phyloP scores from a whole-genome alignment of 192 early-diverging fungal species.

The Phlyctochytrium bullatum region DNA sequence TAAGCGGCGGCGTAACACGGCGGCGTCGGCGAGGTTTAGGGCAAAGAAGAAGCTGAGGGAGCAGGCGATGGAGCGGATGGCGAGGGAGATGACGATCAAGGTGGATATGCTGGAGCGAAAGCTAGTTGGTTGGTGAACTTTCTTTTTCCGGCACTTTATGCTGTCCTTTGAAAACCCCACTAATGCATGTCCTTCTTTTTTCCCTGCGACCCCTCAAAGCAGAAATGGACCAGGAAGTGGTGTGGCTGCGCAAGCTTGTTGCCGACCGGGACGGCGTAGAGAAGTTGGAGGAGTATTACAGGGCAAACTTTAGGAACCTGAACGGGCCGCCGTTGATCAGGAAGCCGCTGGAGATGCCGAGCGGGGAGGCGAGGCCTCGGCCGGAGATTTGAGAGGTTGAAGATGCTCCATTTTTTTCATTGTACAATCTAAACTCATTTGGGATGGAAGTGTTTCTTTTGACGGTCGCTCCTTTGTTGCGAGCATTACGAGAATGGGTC shows the following conservation, averaged over 20 bases:
- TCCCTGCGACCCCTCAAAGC: background rate
- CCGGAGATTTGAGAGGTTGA: too few species aligned
- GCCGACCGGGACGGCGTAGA: background rate
- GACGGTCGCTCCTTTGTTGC: too few species aligned
- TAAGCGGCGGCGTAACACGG: slow-evolving; percentile 93
- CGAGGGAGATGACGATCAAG: slow-evolving; percentile 1
- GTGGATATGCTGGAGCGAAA: slow-evolving; percentile 1
- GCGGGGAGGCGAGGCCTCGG: too few species aligned
- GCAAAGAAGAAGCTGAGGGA: slow-evolving; percentile 93
- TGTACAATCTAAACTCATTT: too few species aligned
- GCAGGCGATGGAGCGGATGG: slow-evolving; percentile 67
- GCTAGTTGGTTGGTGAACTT: background rate
- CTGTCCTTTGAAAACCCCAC: too few species aligned
- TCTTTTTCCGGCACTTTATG: too few species aligned
- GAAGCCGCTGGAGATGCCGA: too few species aligned
- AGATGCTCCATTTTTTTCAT: too few species aligned
- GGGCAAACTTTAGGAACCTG: background rate
- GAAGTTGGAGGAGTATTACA: background rate
- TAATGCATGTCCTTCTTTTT: too few species aligned
- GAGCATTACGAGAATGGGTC: too few species aligned
- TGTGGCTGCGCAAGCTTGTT: background rate
- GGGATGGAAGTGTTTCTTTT: too few species aligned
- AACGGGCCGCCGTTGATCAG: background rate
- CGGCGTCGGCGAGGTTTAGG: slow-evolving; percentile 90
- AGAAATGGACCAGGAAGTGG: background rate